Percentiles rank a stretch among this genome's conserved stretches.
These are phyloP conservation scores for Talaromyces nanjingensis DNA, from an alignment of 495 filamentous ascomycete species.

Conservation along the genomic window DNA sequence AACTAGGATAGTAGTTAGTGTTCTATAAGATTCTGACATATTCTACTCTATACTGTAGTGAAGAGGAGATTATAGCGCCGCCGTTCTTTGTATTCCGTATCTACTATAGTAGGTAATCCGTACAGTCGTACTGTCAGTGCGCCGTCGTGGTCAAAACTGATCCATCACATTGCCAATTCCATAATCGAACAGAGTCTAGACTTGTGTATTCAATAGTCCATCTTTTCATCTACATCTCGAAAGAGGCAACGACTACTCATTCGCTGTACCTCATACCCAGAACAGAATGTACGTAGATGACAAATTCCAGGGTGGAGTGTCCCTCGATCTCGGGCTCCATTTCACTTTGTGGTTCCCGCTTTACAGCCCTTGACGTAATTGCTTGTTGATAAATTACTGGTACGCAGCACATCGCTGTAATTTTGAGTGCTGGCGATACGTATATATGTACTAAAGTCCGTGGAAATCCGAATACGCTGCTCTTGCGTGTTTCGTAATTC, in stretches of 20 bases:
- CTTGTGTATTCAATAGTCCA: background rate
- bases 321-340: background rate
- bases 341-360: background rate
- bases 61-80: background rate
- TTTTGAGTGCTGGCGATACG: background rate
- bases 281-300: background rate
- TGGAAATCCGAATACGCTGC: background rate
- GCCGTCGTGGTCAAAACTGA: background rate
- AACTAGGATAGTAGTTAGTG: background rate
- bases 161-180: background rate
- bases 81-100: background rate
- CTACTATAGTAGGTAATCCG: too few relatives aligned
- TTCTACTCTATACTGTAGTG: background rate
- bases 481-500: background rate
- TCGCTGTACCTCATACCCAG: conserved; percentile 1
- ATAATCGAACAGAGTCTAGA: background rate
- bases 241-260: background rate
- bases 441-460: background rate
- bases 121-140: background rate
- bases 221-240: background rate
- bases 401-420: background rate
- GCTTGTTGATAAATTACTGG: background rate
- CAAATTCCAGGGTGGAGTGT: background rate
- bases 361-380: background rate
- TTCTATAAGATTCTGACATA: too few relatives aligned